Evolutionary conservation across 1,284 basidiomycete species (phyloP), one percentile per base, ranked within the genome.

Genomic region (Malassezia restricta): DNA sequence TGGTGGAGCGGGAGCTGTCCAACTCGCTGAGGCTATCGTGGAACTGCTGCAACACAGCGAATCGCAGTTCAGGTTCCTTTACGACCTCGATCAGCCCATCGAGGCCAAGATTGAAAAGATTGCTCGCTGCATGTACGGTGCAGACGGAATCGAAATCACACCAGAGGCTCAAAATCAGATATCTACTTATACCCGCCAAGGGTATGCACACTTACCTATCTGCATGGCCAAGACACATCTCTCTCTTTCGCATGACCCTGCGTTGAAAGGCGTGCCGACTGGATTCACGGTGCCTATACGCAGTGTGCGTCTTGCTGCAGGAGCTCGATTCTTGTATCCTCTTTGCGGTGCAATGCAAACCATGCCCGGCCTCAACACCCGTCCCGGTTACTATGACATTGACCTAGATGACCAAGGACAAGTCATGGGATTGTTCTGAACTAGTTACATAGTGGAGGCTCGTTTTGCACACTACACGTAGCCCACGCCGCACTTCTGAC

Each of bases 171-270:
- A 81, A 71, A 82, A 81, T 67, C 92, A 96, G 75, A 78, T 98
- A 48, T 87, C 87, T 53, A 85, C 83, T 5, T 98, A 96, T 76
- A 89, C 87, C 56, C 81, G 81, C 55, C 92, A 98, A 76, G 90
- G 90, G 11, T 92, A 85, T 65, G 76, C 79, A 32, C 76, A 81
- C 58, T 46, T 70, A 35, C 61, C 64, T 9, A 89, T 89, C 86
- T 95, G 91, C 76, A 91, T 96, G 88, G 91, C 92, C 54, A 98
- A 98, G 80, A 98, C 94, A 3, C 91, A 65, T 35, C 60, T 70
- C 8, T 67, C 64, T 31, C 53, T 72, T 9, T 57, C 55, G 2
- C 65, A 68, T 27, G 67, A 73, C 32, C 67, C 69, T 1, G 39
- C 37, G 44, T 59, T 62, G 47, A 71, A 69, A 53, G 65, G 68